Conservation (phyloP, 129 eudicot species). For the Flaveria sonorensis region DNA sequence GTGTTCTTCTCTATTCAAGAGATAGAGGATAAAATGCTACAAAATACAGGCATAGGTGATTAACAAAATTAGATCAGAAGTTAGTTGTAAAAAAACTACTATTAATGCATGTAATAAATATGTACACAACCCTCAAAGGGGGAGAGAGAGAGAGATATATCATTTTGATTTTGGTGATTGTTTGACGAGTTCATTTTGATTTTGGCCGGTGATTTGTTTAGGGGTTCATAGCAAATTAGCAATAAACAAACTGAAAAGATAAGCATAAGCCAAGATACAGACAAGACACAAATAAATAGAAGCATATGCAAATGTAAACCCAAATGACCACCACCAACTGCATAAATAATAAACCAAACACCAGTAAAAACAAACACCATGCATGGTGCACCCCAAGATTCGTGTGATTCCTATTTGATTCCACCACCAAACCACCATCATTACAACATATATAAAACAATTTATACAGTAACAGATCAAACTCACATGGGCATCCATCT, state of each 20-base stretch:
- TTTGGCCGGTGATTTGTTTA: no score
- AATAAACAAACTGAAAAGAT: not conserved
- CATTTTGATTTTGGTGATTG: not conserved
- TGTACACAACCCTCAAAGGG: not conserved
- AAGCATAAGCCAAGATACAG: not conserved
- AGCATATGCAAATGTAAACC: constrained; percentile 31
- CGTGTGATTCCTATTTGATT: constrained; percentile 23
- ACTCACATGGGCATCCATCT: constrained; percentile 34
- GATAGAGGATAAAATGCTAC: no score
- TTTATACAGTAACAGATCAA: constrained; percentile 40
- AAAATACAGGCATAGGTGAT: no score
- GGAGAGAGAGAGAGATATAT: not conserved
- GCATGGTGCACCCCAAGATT: not conserved
- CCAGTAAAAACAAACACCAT: constrained; percentile 14
- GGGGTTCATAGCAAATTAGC: not conserved
- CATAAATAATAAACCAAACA: not conserved
- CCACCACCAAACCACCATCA: constrained; percentile 20
- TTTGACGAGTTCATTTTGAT: not conserved
- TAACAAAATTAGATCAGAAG: no score
- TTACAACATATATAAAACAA: constrained; percentile 22
- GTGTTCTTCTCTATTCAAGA: no score
- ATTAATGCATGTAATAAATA: no score
- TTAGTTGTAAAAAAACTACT: no score
- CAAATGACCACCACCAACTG: constrained; percentile 21
- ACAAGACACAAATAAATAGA: constrained; percentile 21